These are phyloP conservation scores for Coelastrella sp. DNA, from an alignment of 139 green algal species.

Conservation along the genomic window DNA sequence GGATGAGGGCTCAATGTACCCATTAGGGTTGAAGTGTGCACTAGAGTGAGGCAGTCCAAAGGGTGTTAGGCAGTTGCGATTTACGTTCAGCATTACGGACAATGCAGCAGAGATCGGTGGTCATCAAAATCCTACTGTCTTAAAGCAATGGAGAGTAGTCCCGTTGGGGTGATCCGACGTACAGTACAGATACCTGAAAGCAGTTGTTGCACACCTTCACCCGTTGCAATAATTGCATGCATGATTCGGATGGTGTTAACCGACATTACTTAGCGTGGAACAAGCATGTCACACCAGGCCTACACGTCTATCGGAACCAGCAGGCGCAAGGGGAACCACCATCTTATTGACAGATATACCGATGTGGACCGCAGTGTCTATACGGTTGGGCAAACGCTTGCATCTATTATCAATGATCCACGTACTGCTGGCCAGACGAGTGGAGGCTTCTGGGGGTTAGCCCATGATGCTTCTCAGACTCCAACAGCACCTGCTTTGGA, in stretches of 20 bases:
- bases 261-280: neutral
- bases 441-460: conserved; percentile 53
- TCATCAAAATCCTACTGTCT: too few relatives aligned
- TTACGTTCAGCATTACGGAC: too few relatives aligned
- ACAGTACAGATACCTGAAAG: too few relatives aligned
- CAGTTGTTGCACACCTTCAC: too few relatives aligned
- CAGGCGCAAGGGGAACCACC: neutral
- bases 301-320: conserved; percentile 13
- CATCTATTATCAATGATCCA: conserved; percentile 65
- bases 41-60: too few relatives aligned
- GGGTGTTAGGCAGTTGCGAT: too few relatives aligned
- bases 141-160: too few relatives aligned
- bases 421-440: conserved; percentile 44
- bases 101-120: too few relatives aligned
- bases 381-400: conserved; percentile 61
- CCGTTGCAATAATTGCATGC: neutral
- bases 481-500: conserved; percentile 58
- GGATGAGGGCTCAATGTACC: too few relatives aligned
- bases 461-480: conserved; percentile 1
- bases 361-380: conserved; percentile 52
- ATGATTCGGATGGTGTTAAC: neutral
- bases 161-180: too few relatives aligned
- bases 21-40: too few relatives aligned
- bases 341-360: conserved; percentile 8
- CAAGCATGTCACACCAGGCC: conserved; percentile 2